Evolutionary conservation across 2,329 filamentous ascomycete genomes (phyloP).

Genomic region (Exophiala sp.): DNA sequence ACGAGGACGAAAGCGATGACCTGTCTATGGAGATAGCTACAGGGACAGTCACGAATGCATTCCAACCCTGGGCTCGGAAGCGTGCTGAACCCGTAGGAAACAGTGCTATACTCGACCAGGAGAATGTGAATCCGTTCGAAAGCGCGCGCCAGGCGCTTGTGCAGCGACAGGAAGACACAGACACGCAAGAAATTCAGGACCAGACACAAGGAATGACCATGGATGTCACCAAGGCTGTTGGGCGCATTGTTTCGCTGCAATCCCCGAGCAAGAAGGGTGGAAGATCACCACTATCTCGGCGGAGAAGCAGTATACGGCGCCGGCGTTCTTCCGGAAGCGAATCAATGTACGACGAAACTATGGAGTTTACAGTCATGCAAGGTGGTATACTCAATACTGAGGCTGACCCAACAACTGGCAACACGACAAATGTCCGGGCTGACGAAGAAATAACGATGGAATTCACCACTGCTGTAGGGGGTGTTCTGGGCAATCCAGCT

Average conservation of each 20-base stretch:
- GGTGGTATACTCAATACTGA: slow-evolving; percentile 42
- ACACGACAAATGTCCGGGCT: slow-evolving; percentile 36
- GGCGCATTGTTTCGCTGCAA: slow-evolving; percentile 58
- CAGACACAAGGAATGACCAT: slow-evolving; percentile 73
- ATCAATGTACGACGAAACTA: slow-evolving; percentile 43
- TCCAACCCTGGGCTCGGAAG: slow-evolving; percentile 43
- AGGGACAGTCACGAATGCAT: slow-evolving; percentile 49
- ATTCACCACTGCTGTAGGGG: slow-evolving; percentile 41
- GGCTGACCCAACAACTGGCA: slow-evolving; percentile 29
- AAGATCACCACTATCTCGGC: slow-evolving; percentile 32
- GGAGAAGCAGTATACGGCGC: slow-evolving; percentile 34
- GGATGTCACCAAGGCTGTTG: slow-evolving; percentile 82
- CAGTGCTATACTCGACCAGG: slow-evolving; percentile 39
- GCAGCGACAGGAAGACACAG: slow-evolving; percentile 22
- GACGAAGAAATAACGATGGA: slow-evolving; percentile 46
- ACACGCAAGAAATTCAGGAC: slow-evolving; percentile 41
- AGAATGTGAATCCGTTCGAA: slow-evolving; percentile 38
- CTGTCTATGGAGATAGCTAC: slow-evolving; percentile 75
- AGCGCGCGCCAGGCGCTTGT: slow-evolving; percentile 33
- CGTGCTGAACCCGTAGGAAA: slow-evolving; percentile 29
- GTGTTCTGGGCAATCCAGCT: slow-evolving; percentile 30
- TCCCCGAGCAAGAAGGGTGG: slow-evolving; percentile 28
- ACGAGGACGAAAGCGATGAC: slow-evolving; percentile 58
- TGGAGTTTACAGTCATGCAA: slow-evolving; percentile 53
- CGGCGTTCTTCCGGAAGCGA: slow-evolving; percentile 36